phyloP scores from a whole-genome alignment of 2,329 filamentous ascomycete species.

The Fusarium vanettenii region DNA sequence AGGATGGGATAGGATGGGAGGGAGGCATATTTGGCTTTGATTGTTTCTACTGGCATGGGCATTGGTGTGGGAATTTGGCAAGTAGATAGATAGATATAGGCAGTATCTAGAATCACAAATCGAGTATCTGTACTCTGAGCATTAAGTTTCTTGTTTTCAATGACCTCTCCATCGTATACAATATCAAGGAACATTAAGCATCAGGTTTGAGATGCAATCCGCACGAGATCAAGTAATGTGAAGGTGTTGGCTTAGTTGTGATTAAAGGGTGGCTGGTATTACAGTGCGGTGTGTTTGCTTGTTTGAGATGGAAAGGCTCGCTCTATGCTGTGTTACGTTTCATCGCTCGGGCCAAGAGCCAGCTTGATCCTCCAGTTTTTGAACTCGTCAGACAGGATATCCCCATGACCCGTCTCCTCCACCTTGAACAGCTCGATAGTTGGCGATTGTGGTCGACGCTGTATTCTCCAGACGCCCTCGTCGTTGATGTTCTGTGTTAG shows the following conservation, averaged over 20 bases:
- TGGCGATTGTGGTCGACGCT: slow-evolving; percentile 70
- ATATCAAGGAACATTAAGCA: background rate
- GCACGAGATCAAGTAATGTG: background rate
- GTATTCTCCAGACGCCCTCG: slow-evolving; percentile 84
- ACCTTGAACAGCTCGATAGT: slow-evolving; percentile 80
- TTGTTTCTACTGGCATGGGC: slow-evolving; percentile 5
- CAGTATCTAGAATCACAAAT: slow-evolving; percentile 16
- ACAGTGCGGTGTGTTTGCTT: background rate
- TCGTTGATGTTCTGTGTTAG: slow-evolving; percentile 72
- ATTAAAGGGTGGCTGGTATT: background rate
- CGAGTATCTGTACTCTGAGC: background rate
- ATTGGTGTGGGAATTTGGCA: background rate
- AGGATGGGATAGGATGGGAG: slow-evolving; percentile 7
- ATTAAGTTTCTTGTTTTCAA: background rate
- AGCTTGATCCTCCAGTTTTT: slow-evolving; percentile 77
- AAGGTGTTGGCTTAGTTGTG: background rate
- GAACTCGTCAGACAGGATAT: slow-evolving; percentile 82
- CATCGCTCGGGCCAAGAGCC: slow-evolving; percentile 47
- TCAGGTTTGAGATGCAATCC: background rate
- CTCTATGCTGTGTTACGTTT: slow-evolving; percentile 10
- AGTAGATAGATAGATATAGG: slow-evolving; percentile 30
- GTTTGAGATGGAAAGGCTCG: background rate
- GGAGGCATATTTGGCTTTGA: slow-evolving; percentile 22
- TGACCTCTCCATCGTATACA: too few species aligned
- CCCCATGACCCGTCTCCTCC: slow-evolving; percentile 77